Base-by-base conservation (phyloP, 2,329 filamentous ascomycete genomes). In the Proliferodiscus dingleyae region DNA sequence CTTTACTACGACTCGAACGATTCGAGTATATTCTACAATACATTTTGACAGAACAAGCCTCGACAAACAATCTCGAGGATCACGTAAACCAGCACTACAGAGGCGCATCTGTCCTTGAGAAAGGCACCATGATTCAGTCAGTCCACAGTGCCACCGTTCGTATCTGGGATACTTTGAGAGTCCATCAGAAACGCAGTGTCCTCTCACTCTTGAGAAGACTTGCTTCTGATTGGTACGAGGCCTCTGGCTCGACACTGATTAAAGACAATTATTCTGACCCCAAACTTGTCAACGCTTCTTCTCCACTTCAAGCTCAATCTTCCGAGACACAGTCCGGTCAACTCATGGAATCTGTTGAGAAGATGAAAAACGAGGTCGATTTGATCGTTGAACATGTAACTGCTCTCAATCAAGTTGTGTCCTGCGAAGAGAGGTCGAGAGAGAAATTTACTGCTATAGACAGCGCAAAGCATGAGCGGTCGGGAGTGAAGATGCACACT, bases 1-100 rank as follows among this genome's bases (percentile, higher is more conserved):
- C 34, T 13, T 11, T 13, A 11, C 18, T 34, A 15, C 37, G 46
- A 11, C 45, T 44, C 16, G 40, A 40, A 13, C 28, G 29, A 10
- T 41, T 49, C 26, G 46, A 45, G 19, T 10, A 33, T 11, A 18
- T 39, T 7, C 15, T 49, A 13, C 19, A 38, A 15, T 32, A 41
- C 15, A 15, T 5, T 30, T 19, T 10, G 3, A 4, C 13, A 15
- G 38, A n/a, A n/a, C 32, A 41, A 4, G 30, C 15, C 23, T 49
- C 24, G 32, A n/a, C 28, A n/a, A 37, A 4, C 19, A 18, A 26
- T 7, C 15, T 45, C 42, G 28, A 45, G 15, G 38, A 41, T 26
- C 46, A 49, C 19, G 10, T 37, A 5, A 37, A 37, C 11, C 18
- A 24, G n/a, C 34, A 37, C 10, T 18, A 37, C 34, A 18, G 18